Evolutionary conservation across 208 protist genomes (phyloP), one percentile per base, ranked within the genome.

Genomic region (Trypanosoma grayi): DNA sequence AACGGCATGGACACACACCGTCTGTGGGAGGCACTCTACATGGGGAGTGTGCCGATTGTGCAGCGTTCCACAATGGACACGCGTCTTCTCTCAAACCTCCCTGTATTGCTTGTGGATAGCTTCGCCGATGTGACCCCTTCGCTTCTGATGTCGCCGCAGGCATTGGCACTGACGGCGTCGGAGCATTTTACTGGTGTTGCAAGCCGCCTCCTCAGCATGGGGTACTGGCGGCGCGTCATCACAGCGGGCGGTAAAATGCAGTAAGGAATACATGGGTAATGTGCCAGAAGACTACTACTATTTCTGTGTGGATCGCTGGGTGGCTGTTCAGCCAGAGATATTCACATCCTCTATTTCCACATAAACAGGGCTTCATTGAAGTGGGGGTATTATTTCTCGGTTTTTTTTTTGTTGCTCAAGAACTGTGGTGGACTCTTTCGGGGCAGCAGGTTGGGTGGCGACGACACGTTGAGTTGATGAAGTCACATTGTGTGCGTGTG

Each of bases 1-100:
- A 57, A 72, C 41, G 70, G 70, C 2, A 39, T 72, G 30, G 70
- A 76, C 51, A 72, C 70, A 45, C 64, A 72, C 45, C 25, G 70
- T 9, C 46, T 76, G 18, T 76, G 70, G 70, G 70, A 76, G 24
- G 16, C 55, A 20, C 53, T 76, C 13, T 39, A 46, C n/a, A 53
- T 72, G 37, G 58, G 62, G 13, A 33, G 41, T 28, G 41, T 67
- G 6, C 64, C 70, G 7, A 48, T 76, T 47, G 64, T 72, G 11
- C 2, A 67, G 47, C 48, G 43, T 16, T 73, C 67, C 22, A 27
- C 67, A 43, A 60, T 73, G 60, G 67, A 73, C 52, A n/a, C 33
- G 10, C 25, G 33, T 36, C 31, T 73, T 1, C 31, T 58, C 14
- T 60, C 51, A 24, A 7, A 2, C 13, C 67, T 70, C 31, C 59